These are phyloP conservation scores for Aaosphaeria pasadenensis DNA, from an alignment of 2,329 filamentous ascomycete genomes.

Conservation along the genomic window DNA sequence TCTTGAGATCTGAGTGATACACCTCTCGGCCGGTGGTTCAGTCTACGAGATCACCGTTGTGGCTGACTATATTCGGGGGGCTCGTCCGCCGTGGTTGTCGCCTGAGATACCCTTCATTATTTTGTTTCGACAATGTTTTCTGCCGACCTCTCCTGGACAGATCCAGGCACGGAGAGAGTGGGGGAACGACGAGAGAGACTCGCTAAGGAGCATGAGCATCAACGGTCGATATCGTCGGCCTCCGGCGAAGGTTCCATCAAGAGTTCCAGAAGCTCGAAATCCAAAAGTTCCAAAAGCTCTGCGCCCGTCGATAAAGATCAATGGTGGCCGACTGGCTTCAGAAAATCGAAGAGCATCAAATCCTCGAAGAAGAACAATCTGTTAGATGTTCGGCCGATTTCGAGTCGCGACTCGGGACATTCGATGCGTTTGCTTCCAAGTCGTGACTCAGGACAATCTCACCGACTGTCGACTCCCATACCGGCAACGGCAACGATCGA, in stretches of 20 bases:
- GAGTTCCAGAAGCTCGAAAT: conserved; percentile 20
- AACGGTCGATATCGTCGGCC: conserved; percentile 17
- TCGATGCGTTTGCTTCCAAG: conserved; percentile 15
- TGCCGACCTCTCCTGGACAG: conserved; percentile 38
- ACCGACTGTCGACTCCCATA: conserved; percentile 6
- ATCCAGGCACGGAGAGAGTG: conserved; percentile 32
- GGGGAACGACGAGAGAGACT: conserved; percentile 37
- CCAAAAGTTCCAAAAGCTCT: conserved; percentile 10
- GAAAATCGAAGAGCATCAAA: conserved; percentile 27
- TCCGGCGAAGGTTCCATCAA: conserved; percentile 17
- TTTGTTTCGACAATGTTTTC: conserved; percentile 30
- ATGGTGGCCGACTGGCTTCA: conserved; percentile 32
- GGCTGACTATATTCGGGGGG: conserved; percentile 12
- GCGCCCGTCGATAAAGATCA: conserved; percentile 22
- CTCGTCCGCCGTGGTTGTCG: conserved; percentile 5
- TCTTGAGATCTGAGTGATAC: conserved; percentile 13
- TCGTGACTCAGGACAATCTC: conserved; percentile 12
- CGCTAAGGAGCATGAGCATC: conserved; percentile 26
- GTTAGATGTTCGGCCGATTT: conserved; percentile 10
- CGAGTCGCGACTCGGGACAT: conserved; percentile 13
- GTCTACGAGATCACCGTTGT: conserved; percentile 9
- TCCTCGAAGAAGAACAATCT: conserved; percentile 10
- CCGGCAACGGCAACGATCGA: not conserved
- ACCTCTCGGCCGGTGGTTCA: conserved; percentile 10
- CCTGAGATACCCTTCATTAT: not conserved